A percentile compares a stretch with the other conserved stretches of the same genome.
These are phyloP conservation scores for Aspergillus spinulosporus DNA, from an alignment of 2,329 filamentous ascomycete genomes.

Conservation along the genomic window DNA sequence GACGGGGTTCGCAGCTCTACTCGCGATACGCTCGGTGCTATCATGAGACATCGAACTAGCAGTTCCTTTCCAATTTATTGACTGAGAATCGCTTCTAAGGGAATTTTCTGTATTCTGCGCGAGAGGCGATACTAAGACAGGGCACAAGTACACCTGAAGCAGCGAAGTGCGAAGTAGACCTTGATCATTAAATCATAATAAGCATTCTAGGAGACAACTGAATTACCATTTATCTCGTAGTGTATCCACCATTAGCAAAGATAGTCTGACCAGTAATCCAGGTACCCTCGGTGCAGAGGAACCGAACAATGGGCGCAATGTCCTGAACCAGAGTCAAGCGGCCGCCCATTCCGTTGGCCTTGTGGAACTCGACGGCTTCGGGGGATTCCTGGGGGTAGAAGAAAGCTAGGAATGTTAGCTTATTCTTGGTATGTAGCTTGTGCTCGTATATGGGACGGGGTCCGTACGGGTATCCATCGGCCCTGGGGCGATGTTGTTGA, in stretches of 20 bases:
- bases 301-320: constrained; percentile 49
- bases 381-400: constrained; percentile 48
- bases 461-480: constrained; percentile 55
- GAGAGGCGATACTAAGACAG: no score
- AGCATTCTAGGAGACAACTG: no score
- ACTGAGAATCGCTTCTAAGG: no score
- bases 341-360: constrained; percentile 45
- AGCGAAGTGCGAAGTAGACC: no score
- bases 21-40: no score
- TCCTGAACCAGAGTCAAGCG: constrained; percentile 47
- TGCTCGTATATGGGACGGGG: background rate
- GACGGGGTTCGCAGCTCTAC: no score
- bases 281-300: constrained; percentile 46
- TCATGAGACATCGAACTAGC: no score
- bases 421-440: background rate
- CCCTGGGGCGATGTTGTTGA: constrained; percentile 55
- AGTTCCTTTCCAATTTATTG: no score
- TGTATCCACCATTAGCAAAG: constrained; percentile 52
- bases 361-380: constrained; percentile 49
- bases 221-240: constrained; percentile 37
- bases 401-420: constrained; percentile 36
- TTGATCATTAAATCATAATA: no score
- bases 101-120: no score
- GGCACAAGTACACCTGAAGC: no score
- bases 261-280: constrained; percentile 53